A percentile compares a stretch with the other conserved stretches of the same genome.
Evolutionary conservation across 352 stramenopile genomes (phyloP).

Genomic region (Globisporangium nagaii): DNA sequence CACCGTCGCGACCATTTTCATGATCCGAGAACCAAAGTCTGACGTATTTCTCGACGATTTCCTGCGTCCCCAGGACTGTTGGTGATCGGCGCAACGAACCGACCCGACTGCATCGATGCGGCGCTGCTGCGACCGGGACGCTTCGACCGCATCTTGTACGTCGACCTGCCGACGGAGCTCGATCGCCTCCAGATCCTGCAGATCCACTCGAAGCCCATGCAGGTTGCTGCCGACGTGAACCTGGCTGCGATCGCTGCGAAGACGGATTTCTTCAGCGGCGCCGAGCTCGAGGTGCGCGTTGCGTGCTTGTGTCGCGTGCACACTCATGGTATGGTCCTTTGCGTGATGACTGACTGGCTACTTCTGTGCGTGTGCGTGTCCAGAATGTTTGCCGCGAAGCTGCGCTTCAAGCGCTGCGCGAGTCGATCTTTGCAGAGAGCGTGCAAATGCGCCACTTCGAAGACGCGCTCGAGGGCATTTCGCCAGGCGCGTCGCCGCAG

Average conservation of each 20-base stretch:
- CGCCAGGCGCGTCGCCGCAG: constrained; percentile 47
- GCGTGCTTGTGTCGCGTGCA: not conserved
- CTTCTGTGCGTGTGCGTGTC: constrained; percentile 5
- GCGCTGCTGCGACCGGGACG: constrained; percentile 94
- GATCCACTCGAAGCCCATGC: constrained; percentile 70
- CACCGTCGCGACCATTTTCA: not conserved
- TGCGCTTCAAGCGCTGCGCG: constrained; percentile 62
- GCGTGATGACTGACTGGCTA: not conserved
- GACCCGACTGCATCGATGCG: constrained; percentile 96
- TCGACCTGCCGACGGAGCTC: constrained; percentile 77
- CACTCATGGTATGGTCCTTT: not conserved
- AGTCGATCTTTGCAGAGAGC: constrained; percentile 45
- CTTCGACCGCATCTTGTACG: constrained; percentile 95
- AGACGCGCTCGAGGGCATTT: constrained; percentile 35
- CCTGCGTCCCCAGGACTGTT: constrained; percentile 78
- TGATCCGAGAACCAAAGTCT: not conserved
- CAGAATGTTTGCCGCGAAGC: constrained; percentile 87
- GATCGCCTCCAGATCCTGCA: constrained; percentile 66
- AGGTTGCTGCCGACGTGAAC: constrained; percentile 59
- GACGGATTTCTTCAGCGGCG: constrained; percentile 73
- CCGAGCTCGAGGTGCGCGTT: constrained; percentile 77
- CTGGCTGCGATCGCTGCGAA: constrained; percentile 40
- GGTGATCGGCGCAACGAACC: constrained; percentile 97
- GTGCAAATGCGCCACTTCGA: constrained; percentile 65
- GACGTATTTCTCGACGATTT: not conserved